Conservation (phyloP, 2,329 filamentous ascomycete species). For the Dactylellina parvicollis region DNA sequence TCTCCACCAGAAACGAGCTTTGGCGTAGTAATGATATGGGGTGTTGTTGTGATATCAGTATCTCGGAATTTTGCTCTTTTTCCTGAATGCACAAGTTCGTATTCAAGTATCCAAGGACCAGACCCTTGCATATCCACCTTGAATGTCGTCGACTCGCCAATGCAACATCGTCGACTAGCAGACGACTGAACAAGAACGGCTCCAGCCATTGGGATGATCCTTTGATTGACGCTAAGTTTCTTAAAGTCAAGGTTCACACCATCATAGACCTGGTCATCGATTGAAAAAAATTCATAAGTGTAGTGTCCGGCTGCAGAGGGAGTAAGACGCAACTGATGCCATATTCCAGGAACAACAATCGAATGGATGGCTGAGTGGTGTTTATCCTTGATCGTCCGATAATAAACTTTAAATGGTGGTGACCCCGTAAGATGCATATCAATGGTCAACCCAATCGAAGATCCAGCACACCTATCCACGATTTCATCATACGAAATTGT, state of each 20-base stretch:
- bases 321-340: slow-evolving; percentile 84
- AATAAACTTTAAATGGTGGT: slow-evolving; percentile 85
- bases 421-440: slow-evolving; percentile 90
- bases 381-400: slow-evolving; percentile 75
- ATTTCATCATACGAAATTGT: slow-evolving; percentile 80
- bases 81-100: slow-evolving; percentile 89
- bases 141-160: slow-evolving; percentile 80
- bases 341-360: slow-evolving; percentile 73
- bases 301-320: slow-evolving; percentile 85
- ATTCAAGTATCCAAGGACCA: slow-evolving; percentile 86
- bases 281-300: slow-evolving; percentile 81
- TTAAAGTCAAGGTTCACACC: slow-evolving; percentile 71
- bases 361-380: slow-evolving; percentile 67
- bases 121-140: slow-evolving; percentile 82
- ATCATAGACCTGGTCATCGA: slow-evolving; percentile 84
- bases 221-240: slow-evolving; percentile 78
- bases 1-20: slow-evolving; percentile 82
- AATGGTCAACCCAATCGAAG: slow-evolving; percentile 87
- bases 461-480: slow-evolving; percentile 93
- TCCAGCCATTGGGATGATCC: slow-evolving; percentile 85
- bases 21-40: slow-evolving; percentile 78
- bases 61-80: slow-evolving; percentile 77
- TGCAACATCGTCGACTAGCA: slow-evolving; percentile 74
- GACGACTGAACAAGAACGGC: slow-evolving; percentile 74
- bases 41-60: slow-evolving; percentile 70